phyloP scores from a whole-genome alignment of 2,329 filamentous ascomycete genomes.

The Fusarium longipes region DNA sequence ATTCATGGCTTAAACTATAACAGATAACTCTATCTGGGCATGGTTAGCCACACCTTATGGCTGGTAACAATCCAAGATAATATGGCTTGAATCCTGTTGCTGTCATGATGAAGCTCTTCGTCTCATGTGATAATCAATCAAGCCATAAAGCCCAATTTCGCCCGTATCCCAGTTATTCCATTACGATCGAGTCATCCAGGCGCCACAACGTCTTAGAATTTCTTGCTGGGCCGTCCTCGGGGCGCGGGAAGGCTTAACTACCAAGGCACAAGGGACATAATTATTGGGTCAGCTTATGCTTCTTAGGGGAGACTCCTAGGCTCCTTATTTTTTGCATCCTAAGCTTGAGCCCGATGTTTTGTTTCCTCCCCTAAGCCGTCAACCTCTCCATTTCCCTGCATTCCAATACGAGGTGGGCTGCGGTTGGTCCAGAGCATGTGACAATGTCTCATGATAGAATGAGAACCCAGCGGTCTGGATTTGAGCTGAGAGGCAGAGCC shows the following conservation, averaged over 20 bases:
- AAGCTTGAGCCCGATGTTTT: no score
- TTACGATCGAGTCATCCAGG: not conserved
- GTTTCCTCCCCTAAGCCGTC: no score
- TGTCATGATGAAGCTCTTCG: not conserved
- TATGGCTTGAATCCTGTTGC: not conserved
- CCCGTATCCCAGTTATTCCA: not conserved
- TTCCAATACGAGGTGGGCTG: not conserved
- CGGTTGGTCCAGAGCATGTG: not conserved
- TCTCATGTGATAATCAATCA: not conserved
- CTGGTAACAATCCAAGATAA: not conserved
- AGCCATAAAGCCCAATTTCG: not conserved
- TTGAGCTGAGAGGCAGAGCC: not conserved
- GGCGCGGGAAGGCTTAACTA: no score
- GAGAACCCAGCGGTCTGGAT: not conserved
- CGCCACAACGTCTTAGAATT: not conserved
- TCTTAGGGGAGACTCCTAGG: no score
- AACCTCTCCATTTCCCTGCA: constrained; percentile 10
- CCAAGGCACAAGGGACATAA: no score
- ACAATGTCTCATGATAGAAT: constrained; percentile 2
- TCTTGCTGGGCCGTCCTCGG: no score
- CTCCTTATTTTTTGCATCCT: no score
- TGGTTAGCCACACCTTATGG: not conserved
- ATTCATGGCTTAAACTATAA: constrained; percentile 10
- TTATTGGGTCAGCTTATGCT: no score
- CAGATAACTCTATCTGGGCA: not conserved